phyloP scores from a whole-genome alignment of 768 basidiomycete genomes.

The Lentinula sp. region DNA sequence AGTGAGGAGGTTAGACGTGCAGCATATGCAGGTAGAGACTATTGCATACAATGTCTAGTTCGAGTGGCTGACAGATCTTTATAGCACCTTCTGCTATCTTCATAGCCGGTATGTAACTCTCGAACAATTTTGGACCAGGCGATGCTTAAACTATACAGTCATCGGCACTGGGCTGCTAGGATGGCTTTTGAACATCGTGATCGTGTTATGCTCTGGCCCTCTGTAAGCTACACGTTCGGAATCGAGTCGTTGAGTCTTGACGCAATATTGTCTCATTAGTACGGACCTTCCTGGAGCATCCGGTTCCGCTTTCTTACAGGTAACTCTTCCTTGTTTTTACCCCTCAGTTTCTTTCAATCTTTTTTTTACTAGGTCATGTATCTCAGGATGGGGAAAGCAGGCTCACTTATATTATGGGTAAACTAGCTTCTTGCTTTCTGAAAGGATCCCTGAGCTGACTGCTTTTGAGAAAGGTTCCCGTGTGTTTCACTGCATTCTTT shows the following conservation, averaged over 20 bases:
- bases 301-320: constrained; percentile 69
- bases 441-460: neutral
- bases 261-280: constrained; percentile 22
- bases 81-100: constrained; percentile 56
- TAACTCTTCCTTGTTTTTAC: constrained; percentile 9
- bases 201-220: constrained; percentile 79
- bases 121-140: neutral
- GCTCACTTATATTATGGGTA: constrained; percentile 77
- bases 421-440: constrained; percentile 3
- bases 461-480: constrained; percentile 41
- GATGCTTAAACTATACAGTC: constrained; percentile 27
- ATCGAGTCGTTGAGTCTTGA: neutral
- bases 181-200: constrained; percentile 83
- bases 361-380: constrained; percentile 54
- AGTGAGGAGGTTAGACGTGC: constrained; percentile 79
- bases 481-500: constrained; percentile 85
- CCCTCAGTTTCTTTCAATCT: neutral
- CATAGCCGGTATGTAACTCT: constrained; percentile 36
- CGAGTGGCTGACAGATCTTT: neutral
- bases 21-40: constrained; percentile 59
- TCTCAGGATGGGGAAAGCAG: constrained; percentile 68
- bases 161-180: constrained; percentile 73
- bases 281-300: constrained; percentile 64
- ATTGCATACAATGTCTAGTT: constrained; percentile 14
- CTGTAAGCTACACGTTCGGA: constrained; percentile 35